Evolutionary conservation across 2,329 filamentous ascomycete species (phyloP).

Genomic region (Diaporthe sp.): DNA sequence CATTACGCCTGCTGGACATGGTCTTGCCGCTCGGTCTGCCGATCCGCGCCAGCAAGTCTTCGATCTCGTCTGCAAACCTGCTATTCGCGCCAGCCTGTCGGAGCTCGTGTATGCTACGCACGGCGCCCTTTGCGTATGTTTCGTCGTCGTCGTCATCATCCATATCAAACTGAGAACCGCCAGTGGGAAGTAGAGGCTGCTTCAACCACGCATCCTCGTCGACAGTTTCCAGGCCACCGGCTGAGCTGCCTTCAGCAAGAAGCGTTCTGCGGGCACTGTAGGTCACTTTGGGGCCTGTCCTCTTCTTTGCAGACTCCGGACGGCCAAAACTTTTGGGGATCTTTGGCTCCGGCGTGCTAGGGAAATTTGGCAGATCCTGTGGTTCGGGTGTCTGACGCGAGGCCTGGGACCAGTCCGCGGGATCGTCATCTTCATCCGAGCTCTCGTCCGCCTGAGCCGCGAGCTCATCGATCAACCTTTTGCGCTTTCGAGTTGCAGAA

Average conservation of each 20-base stretch:
- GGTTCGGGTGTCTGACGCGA: slow-evolving; percentile 41
- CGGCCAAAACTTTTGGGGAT: slow-evolving; percentile 44
- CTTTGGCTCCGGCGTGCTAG: slow-evolving; percentile 40
- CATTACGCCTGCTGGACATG: slow-evolving; percentile 68
- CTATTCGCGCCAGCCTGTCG: slow-evolving; percentile 77
- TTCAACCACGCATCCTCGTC: slow-evolving; percentile 44
- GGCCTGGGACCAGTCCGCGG: slow-evolving; percentile 27
- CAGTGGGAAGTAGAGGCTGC: slow-evolving; percentile 46
- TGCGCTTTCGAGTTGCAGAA: slow-evolving; percentile 36
- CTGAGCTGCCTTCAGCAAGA: slow-evolving; percentile 43
- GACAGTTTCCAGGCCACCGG: slow-evolving; percentile 37
- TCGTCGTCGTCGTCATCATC: slow-evolving; percentile 61
- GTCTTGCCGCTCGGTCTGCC: slow-evolving; percentile 62
- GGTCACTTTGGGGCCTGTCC: slow-evolving; percentile 55
- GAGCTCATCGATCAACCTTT: slow-evolving; percentile 60
- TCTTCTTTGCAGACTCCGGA: slow-evolving; percentile 46
- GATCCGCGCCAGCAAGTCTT: slow-evolving; percentile 74
- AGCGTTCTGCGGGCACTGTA: slow-evolving; percentile 57
- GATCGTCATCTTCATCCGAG: slow-evolving; percentile 47
- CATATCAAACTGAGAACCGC: slow-evolving; percentile 50
- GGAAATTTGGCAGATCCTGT: slow-evolving; percentile 33
- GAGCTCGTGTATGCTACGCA: slow-evolving; percentile 76
- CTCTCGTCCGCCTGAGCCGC: slow-evolving; percentile 56
- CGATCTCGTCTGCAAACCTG: slow-evolving; percentile 75
- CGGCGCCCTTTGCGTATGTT: slow-evolving; percentile 61